Evolutionary conservation across 441 rosid species (phyloP), one percentile per base, ranked within the genome.

Genomic region (Populus hybrid): DNA sequence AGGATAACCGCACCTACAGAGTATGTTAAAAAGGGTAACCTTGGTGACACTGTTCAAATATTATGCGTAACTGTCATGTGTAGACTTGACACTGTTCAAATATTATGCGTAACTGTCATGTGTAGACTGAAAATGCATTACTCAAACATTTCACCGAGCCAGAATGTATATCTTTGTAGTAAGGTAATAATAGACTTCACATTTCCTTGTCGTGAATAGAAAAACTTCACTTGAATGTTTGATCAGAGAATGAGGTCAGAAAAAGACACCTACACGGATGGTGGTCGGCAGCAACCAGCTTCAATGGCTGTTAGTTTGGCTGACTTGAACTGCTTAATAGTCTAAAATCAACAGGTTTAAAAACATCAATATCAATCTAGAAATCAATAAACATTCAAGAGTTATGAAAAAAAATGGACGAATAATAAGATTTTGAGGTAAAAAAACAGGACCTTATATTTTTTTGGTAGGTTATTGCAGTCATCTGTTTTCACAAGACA

Each of bases 241-340:
- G 12, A 14, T 59, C 10, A n/a, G 64, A 34, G 61, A 36, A 21
- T 1, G 70, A 66, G 10, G 34, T 70, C 16, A 11, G 11, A 61
- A 65, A 28, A 65, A 81, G 53, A 70, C 14, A 74, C 83, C 35
- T 90, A 95, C 97, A 90, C 95, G 24, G 94, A 93, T 79, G 99
- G 99, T 12, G 99, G 98, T 76, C 90, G 84, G 83, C 98, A 93
- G 86, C 99, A 93, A 78, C 99, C 96, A 69, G 92, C 94, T 89
- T 95, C 99, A 71, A 95, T 88, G 0, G 99, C 94, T 8, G 88
- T 90, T 81, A 95, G 80, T 69, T 90, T 88, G 57, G 94, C 98
- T 10, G 86, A 87, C 79, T 93, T 92, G 73, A 84, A 89, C 78
- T 88, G 89, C 82, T 84, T 91, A 16, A 85, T 88, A 8, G 90